Conservation (phyloP, 2,329 filamentous ascomycete species). For the Botrytis fragariae region DNA sequence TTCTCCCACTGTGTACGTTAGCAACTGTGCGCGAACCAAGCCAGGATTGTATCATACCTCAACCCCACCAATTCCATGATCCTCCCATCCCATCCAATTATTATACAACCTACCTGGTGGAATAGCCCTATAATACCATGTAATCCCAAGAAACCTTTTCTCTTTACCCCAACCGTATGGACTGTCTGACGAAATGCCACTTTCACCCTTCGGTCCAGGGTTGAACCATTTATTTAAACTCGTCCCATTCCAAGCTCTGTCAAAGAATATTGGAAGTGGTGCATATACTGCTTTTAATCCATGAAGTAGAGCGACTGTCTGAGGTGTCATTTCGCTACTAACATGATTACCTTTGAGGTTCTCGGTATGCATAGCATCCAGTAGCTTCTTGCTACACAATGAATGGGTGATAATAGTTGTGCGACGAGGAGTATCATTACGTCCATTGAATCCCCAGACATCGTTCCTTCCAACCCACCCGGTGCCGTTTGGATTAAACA, state of each 20-base stretch:
- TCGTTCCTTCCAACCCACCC: slow-evolving; percentile 71
- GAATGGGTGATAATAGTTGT: slow-evolving; percentile 77
- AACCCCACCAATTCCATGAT: slow-evolving; percentile 52
- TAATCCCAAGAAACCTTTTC: slow-evolving; percentile 55
- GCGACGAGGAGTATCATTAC: slow-evolving; percentile 47
- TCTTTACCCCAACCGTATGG: slow-evolving; percentile 60
- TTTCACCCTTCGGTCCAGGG: slow-evolving; percentile 53
- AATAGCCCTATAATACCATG: slow-evolving; percentile 60
- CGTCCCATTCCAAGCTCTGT: slow-evolving; percentile 64
- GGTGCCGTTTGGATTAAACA: slow-evolving; percentile 71
- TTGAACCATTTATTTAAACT: slow-evolving; percentile 60
- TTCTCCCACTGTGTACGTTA: slow-evolving; percentile 49
- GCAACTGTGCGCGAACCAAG: neutral
- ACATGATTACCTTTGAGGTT: slow-evolving; percentile 72
- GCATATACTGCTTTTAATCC: slow-evolving; percentile 76
- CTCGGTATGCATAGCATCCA: slow-evolving; percentile 76
- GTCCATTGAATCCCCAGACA: slow-evolving; percentile 50
- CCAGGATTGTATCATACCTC: slow-evolving; percentile 29
- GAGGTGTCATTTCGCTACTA: slow-evolving; percentile 77
- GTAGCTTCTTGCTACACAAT: slow-evolving; percentile 66
- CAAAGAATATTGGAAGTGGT: slow-evolving; percentile 77
- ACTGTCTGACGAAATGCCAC: slow-evolving; percentile 49
- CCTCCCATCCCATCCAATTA: slow-evolving; percentile 61
- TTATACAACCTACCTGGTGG: slow-evolving; percentile 59
- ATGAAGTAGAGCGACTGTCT: slow-evolving; percentile 70